These are phyloP conservation scores for Daldinia decipiens DNA, from an alignment of 495 filamentous ascomycete species.

Conservation along the genomic window DNA sequence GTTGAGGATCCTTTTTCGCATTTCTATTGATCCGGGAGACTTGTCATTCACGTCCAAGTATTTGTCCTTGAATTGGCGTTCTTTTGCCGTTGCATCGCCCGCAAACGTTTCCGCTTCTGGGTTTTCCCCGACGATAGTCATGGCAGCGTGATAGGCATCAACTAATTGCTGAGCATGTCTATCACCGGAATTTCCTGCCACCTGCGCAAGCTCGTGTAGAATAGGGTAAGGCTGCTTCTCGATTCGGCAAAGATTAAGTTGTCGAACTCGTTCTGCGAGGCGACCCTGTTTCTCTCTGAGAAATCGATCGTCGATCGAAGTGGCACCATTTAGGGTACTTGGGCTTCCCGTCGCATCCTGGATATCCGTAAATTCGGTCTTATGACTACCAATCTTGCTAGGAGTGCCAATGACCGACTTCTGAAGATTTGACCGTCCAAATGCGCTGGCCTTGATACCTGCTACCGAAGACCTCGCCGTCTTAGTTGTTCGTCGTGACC, in stretches of 20 bases:
- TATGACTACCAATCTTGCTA: constrained; percentile 64
- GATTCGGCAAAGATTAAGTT: constrained; percentile 78
- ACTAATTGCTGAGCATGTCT: constrained; percentile 73
- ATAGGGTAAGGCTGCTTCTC: constrained; percentile 71
- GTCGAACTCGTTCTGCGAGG: constrained; percentile 78
- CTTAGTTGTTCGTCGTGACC: constrained; percentile 62
- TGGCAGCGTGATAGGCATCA: constrained; percentile 81
- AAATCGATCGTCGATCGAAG: constrained; percentile 74
- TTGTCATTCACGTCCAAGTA: constrained; percentile 78
- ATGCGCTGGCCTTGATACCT: constrained; percentile 65
- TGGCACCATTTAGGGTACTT: constrained; percentile 45
- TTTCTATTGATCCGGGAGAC: constrained; percentile 65
- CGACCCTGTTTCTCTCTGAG: constrained; percentile 81
- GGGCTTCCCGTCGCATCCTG: constrained; percentile 63
- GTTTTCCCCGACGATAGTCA: constrained; percentile 75
- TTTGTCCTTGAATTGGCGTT: constrained; percentile 77
- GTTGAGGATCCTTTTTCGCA: constrained; percentile 78
- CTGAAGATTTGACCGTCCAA: constrained; percentile 76
- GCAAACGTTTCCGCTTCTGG: constrained; percentile 61
- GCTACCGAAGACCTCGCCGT: constrained; percentile 49
- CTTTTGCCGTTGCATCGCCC: constrained; percentile 67
- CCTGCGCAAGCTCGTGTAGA: constrained; percentile 73
- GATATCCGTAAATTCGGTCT: constrained; percentile 73
- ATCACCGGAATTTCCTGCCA: constrained; percentile 74
- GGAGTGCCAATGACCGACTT: constrained; percentile 87